Evolutionary conservation across 495 filamentous ascomycete genomes (phyloP), one percentile per base, ranked within the genome.

Genomic region (Hypomontagnella submonticulosa): DNA sequence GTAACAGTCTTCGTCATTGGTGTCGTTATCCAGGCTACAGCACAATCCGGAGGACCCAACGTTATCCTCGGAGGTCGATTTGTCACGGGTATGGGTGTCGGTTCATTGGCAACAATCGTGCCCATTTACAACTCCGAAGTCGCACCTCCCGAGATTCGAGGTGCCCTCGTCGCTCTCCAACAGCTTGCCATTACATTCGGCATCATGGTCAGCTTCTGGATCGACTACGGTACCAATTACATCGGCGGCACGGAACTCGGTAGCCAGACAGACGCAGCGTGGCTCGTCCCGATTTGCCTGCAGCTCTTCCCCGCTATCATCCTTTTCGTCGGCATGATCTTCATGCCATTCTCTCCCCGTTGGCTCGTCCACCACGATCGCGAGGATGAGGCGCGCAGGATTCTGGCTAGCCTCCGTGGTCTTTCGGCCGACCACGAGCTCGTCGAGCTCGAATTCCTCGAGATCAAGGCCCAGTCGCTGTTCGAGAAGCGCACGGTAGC

Each of bases 141-240:
- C 9, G 85, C 87, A 1, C 84, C 82, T 18, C 83, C 82, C 3
- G 83, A 85, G 59, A 82, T 86, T 16, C 80, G 82, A 18, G 92
- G 91, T 40, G 87, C 89, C 5, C 79, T 96, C 2, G 90, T 93
- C 6, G 90, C 88, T 5, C 78, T 90, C 0, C 90, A 96, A 73
- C 91, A 95, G 77, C 79, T 93, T 63, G 90, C 90, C 15, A 91
- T 94, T 64, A 91, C 87, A 32, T 86, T 92, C 50, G 92, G 92
- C 20, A 94, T 96, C 75, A 85, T 95, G 80, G 76, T 93, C 62
- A 87, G 84, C 62, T 95, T 92, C 79, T 96, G 92, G 91, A 90
- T 92, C 66, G 87, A 92, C 74, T 92, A 91, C 65, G 85, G 85
- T 11, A 87, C 83, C 61, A 89, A 92, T 73, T 92, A 85, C 74